Conservation (phyloP, 495 filamentous ascomycete genomes). For the Hypoxylon fuscum region DNA sequence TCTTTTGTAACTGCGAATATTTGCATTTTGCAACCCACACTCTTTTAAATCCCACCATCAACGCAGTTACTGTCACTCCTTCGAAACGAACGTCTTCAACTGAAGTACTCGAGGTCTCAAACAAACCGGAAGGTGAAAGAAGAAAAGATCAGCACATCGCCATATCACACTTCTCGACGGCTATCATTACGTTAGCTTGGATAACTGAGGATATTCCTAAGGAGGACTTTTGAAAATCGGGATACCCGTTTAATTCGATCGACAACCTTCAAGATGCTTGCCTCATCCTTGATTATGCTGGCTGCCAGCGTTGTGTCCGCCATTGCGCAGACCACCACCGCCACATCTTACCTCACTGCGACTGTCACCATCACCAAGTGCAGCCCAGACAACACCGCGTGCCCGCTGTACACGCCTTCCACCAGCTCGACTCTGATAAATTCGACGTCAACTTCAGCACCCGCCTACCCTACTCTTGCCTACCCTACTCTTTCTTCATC, state of each 20-base stretch:
- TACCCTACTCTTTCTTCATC: conserved; percentile 22
- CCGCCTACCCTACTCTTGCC: conserved; percentile 25
- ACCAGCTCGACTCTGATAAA: too few species aligned
- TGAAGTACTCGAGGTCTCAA: neutral
- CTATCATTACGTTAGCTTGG: conserved; percentile 12
- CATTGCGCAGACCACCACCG: conserved; percentile 49
- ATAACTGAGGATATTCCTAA: conserved; percentile 14
- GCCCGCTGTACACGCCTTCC: conserved; percentile 51
- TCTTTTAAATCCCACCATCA: conserved; percentile 33
- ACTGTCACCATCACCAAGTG: conserved; percentile 60
- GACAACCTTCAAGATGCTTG: conserved; percentile 37
- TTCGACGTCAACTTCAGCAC: conserved; percentile 14
- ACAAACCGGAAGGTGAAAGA: conserved; percentile 1
- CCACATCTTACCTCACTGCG: conserved; percentile 54
- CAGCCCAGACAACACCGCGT: conserved; percentile 54
- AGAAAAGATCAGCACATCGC: conserved; percentile 15
- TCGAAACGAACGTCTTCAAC: conserved; percentile 3
- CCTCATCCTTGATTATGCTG: conserved; percentile 41
- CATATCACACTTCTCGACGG: conserved; percentile 16
- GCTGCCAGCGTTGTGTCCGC: conserved; percentile 40
- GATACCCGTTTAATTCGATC: conserved; percentile 37
- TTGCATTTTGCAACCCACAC: conserved; percentile 42
- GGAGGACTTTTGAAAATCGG: conserved; percentile 6
- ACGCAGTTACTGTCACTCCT: conserved; percentile 31
- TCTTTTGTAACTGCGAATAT: conserved; percentile 19